Base-by-base conservation (phyloP, 2,329 filamentous ascomycete species). In the Periconia macrospinosa region DNA sequence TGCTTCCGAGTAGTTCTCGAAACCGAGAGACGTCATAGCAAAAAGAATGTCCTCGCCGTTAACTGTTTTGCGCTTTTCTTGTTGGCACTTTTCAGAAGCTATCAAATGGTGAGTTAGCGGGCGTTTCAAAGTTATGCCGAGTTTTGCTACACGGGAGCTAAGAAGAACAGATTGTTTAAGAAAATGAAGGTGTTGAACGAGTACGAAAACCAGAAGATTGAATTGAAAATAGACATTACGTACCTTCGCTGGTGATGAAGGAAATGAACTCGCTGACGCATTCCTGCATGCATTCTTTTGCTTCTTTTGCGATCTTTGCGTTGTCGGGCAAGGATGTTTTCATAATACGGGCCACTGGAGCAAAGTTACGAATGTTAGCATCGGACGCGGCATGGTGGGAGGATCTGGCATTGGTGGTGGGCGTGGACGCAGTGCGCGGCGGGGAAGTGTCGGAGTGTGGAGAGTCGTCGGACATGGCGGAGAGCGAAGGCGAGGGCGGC, bases 201-300 rank as follows among this genome's bases (percentile, higher is more conserved):
- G n/a, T n/a, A n/a, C n/a, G n/a, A n/a, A n/a, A n/a, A 8, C 8
- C 30, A 33, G 30, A 33, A 13, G 7, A 33, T 8, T 33, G 13
- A 7, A 33, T 8, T 7, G 13, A 13, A 13, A 33, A 8, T 8
- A 33, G 7, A 33, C 7, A 37, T 13, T 6, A 79, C 89, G 72
- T 76, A 96, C 94, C 94, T 83, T 99, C 94, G 75, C 93, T 97
- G 35, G 94, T 99, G 73, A 99, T 97, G 82, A 99, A 99, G 7
- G 91, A 96, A 80, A 99, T 99, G 77, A 99, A 99, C 79, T 99
- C 94, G 86, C 92, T 97, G 54, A 99, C 94, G 72, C 94, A 99
- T 77, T 99, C 94, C 76, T 99, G 94, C 94, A 99, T 97, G 78
- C 94, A 99, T 75, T 99, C 94, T 76, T 99, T 99, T 52, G 94